Evolutionary conservation across 2,329 filamentous ascomycete genomes (phyloP), one percentile per base, ranked within the genome.

Genomic region (Colletotrichum siamense): DNA sequence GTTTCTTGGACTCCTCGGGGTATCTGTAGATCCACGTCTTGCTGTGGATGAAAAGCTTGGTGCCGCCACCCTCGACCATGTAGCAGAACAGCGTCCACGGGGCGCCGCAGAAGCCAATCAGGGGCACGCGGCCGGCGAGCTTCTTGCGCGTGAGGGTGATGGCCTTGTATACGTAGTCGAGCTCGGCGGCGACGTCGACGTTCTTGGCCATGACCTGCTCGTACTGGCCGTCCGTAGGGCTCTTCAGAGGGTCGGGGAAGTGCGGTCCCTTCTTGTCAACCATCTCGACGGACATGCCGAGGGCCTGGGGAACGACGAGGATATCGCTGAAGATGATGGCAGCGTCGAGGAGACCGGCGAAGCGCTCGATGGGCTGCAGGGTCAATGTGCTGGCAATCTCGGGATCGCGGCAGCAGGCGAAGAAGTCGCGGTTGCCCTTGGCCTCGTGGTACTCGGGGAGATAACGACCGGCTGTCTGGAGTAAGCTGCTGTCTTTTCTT

Each of bases 241-340:
- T 92, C 82, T 91, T 89, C 76, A 99, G 89, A 16, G 97, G 97
- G 63, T 94, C 88, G 0, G 97, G 97, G 85, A 99, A 99, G 84
- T 98, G 95, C 13, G 97, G 97, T 0, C 97, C 97, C 85, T 98
- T 98, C 87, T 97, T 98, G 85, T 98, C 96, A 13, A 99, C 90
- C 97, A 99, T 99, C 85, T 99, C 95, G 32, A 99, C 97, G n/a
- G 91, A 90, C 97, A 99, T 99, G 1, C 97, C 97, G 92, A 99
- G 95, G 36, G 97, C 97, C 87, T 99, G 97, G 0, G 97, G 97
- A 78, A 99, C 96, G 62, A 99, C 97, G 49, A 99, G 92, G 79
- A 99, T 99, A 84, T 99, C 97, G 73, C 95, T 98, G 90, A 99
- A 99, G 85, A 99, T 99, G 82, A 99, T 99, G 76, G 97, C 96